Conservation (phyloP, 495 filamentous ascomycete genomes). For the Aspergillus biplanus region DNA sequence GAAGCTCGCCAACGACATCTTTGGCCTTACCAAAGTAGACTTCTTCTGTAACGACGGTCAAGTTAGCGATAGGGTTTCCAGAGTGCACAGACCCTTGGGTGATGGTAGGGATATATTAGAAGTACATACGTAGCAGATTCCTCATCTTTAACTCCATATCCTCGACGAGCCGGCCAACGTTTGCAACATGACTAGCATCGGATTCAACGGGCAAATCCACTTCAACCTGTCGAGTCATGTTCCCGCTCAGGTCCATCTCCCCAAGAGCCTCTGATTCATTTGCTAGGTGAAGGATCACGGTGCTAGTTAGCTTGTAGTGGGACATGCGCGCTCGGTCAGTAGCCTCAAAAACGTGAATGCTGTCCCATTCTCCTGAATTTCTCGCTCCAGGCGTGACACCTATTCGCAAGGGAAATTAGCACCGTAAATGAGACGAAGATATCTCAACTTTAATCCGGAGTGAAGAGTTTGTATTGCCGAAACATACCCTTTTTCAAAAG, state of each 20-base stretch:
- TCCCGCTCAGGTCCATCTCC: slow-evolving; percentile 90
- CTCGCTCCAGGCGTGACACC: slow-evolving; percentile 68
- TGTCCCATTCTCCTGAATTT: slow-evolving; percentile 90
- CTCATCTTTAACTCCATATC: slow-evolving; percentile 99
- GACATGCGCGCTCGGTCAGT: slow-evolving; percentile 86
- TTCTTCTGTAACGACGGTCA: slow-evolving; percentile 61
- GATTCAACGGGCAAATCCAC: slow-evolving; percentile 85
- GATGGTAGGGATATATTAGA: not conserved
- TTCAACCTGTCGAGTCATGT: slow-evolving; percentile 97
- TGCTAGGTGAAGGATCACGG: slow-evolving; percentile 88
- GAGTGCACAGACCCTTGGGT: not conserved
- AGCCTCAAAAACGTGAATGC: slow-evolving; percentile 97
- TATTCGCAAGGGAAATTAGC: slow-evolving; percentile 27
- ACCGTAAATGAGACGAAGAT: not conserved
- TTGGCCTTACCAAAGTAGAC: slow-evolving; percentile 99
- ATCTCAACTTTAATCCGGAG: not conserved
- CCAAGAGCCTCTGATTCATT: slow-evolving; percentile 73
- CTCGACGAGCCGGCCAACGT: slow-evolving; percentile 93
- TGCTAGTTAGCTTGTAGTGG: slow-evolving; percentile 97
- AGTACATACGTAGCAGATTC: slow-evolving; percentile 77
- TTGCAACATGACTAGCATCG: slow-evolving; percentile 92
- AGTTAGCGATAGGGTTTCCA: slow-evolving; percentile 19
- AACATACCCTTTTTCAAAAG: slow-evolving; percentile 85
- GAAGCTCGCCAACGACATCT: slow-evolving; percentile 96
- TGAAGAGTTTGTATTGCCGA: not conserved